A percentile compares a stretch with the other conserved stretches of the same genome.
Conservation (phyloP, 768 basidiomycete genomes). For the Kondoa malvinella region DNA sequence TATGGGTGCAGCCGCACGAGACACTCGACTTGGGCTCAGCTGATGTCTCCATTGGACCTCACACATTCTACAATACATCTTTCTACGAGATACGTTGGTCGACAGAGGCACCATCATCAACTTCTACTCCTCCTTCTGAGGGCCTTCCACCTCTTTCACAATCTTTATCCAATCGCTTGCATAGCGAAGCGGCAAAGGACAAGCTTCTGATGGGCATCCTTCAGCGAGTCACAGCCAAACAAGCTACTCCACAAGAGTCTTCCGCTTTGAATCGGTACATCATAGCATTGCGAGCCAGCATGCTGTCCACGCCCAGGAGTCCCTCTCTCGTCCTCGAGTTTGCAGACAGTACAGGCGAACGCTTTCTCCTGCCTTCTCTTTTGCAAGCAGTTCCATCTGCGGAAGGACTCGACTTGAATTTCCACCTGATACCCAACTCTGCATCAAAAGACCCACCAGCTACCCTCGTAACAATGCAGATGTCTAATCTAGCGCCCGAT, state of each 20-base stretch:
- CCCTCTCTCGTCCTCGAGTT: background rate
- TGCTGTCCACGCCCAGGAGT: background rate
- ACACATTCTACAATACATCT: background rate
- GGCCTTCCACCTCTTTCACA: background rate
- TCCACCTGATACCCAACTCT: background rate
- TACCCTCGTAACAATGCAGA: too few species aligned
- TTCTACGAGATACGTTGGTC: background rate
- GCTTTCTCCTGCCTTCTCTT: background rate
- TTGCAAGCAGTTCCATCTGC: background rate
- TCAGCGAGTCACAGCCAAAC: background rate
- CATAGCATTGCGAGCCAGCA: background rate
- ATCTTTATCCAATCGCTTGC: background rate
- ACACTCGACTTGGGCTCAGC: background rate
- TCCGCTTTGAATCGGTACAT: constrained; percentile 6
- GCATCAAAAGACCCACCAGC: too few species aligned
- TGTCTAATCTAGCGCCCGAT: too few species aligned
- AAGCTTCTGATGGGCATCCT: background rate
- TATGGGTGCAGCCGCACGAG: too few species aligned
- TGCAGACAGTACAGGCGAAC: background rate
- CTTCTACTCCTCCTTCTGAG: background rate
- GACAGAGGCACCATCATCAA: background rate
- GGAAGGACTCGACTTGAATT: background rate
- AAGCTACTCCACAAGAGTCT: background rate
- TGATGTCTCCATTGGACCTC: background rate
- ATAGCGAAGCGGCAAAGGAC: background rate